A percentile compares a stretch with the other conserved stretches of the same genome.
Evolutionary conservation across 2,329 filamentous ascomycete species (phyloP).

Genomic region (Colletotrichum sp.): DNA sequence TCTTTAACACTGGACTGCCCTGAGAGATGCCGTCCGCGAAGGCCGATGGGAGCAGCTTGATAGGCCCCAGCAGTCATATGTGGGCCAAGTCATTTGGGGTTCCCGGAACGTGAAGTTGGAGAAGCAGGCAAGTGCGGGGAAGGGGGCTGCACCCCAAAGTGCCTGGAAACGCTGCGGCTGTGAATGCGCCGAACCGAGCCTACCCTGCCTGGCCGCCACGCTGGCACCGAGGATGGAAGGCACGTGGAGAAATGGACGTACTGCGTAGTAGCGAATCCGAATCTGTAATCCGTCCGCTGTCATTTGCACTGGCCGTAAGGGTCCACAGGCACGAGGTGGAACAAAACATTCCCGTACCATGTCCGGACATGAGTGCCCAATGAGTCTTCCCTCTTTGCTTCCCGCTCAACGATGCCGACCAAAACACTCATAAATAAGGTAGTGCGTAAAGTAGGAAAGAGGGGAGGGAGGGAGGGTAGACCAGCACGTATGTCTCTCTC

Average conservation of each 20-base stretch:
- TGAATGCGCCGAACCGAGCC: background rate
- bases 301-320: background rate
- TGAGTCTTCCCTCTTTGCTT: background rate
- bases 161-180: background rate
- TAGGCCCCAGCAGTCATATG: background rate
- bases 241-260: background rate
- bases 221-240: background rate
- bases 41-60: background rate
- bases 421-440: background rate
- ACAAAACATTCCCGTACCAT: background rate
- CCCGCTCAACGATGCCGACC: background rate
- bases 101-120: conserved; percentile 1
- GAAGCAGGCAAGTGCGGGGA: conserved; percentile 15
- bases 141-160: conserved; percentile 2
- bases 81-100: background rate
- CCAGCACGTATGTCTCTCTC: background rate
- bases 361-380: background rate
- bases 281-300: background rate
- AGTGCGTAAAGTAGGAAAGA: no score
- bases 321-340: background rate
- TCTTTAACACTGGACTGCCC: background rate
- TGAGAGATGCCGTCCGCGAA: background rate
- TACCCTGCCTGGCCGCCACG: background rate
- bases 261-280: background rate
- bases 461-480: no score